These are phyloP conservation scores for Plasmodium adleri DNA, from an alignment of 169 alveolate genomes.

Conservation along the genomic window DNA sequence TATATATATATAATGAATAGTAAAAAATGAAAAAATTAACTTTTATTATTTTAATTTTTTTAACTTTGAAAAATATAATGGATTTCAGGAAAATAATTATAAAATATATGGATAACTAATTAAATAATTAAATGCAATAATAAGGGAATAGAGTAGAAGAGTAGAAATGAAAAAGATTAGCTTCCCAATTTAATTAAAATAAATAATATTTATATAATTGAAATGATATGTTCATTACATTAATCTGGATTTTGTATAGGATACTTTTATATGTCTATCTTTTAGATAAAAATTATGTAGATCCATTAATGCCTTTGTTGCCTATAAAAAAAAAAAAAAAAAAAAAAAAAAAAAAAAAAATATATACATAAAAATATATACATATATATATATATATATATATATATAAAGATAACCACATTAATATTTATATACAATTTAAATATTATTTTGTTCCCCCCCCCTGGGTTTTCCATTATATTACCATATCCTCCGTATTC, in stretches of 20 bases:
- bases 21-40: too few relatives aligned
- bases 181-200: too few relatives aligned
- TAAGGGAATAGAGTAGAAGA: too few relatives aligned
- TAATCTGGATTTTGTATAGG: conserved; percentile 78
- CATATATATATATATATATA: not conserved
- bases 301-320: conserved; percentile 80
- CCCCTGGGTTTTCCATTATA: not conserved
- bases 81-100: too few relatives aligned
- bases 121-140: too few relatives aligned
- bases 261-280: conserved; percentile 80
- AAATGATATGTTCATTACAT: not conserved
- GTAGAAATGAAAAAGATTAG: too few relatives aligned
- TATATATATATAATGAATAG: too few relatives aligned
- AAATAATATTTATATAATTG: too few relatives aligned
- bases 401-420: not conserved
- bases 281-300: conserved; percentile 79
- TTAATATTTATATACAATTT: not conserved
- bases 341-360: not conserved
- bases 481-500: conserved; percentile 63
- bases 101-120: too few relatives aligned
- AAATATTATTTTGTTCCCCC: not conserved
- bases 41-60: too few relatives aligned
- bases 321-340: conserved; percentile 59
- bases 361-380: not conserved
- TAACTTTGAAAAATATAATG: too few relatives aligned